Base-by-base conservation (phyloP, 768 basidiomycete genomes). In the Phlebiopsis gigantea region DNA sequence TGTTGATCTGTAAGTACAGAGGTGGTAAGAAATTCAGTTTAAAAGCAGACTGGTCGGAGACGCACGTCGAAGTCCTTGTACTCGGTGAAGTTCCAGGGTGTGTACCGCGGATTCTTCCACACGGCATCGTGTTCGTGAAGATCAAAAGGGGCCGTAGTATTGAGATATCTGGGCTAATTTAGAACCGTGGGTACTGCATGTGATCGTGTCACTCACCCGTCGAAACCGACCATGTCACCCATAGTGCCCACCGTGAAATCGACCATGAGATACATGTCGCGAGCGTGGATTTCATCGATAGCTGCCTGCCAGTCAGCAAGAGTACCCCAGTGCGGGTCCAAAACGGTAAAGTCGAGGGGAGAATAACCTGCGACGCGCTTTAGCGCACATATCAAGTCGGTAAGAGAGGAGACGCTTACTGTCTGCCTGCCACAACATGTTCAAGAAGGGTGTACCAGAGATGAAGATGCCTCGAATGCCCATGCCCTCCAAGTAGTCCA, bases 351-450 rank as follows among this genome's bases (percentile, higher is more conserved):
- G 69, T 97, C 94, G 58, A 97, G 79, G 4, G 93, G 90, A 24
- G 94, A 97, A 69, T 96, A 97, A 72, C 93, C 93, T 91, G 28
- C 56, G 12, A 34, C 31, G 29, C 21, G 44, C 46, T 53, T 54
- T 61, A 61, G 34, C 41, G 46, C 19, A 26, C 55, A 56, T 9
- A 12, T n/a, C 47, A 21, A 26, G 10, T n/a, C 7, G 25, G 5
- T 10, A 29, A 14, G n/a, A 6, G 43, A 49, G 43, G 25, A 81
- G n/a, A n/a, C n/a, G n/a, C 92, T 67, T 53, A 94, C 93, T 93
- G 80, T 96, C 93, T 3, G 92, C 88, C 67, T 94, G 88, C 93
- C 93, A 96, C n/a, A 92, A 72, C 93, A 94, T 94, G 79, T 96
- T 96, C 59, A 97, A 59, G 71, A 93, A 97, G 52, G 87, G 84